phyloP scores from a whole-genome alignment of 2,329 filamentous ascomycete genomes.

The Fusarium nodosum region DNA sequence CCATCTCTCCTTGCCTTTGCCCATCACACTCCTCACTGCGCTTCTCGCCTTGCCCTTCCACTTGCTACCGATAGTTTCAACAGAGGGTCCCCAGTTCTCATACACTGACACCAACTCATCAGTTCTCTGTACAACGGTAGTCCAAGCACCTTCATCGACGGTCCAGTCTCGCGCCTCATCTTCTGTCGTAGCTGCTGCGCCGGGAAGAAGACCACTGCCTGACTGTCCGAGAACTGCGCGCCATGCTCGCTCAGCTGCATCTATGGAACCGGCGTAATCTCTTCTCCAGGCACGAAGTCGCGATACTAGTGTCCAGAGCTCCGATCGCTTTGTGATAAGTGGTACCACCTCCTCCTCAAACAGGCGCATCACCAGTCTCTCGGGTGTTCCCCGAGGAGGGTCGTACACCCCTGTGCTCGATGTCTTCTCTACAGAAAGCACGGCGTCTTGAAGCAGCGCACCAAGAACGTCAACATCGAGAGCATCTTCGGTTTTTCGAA shows the following conservation, averaged over 20 bases:
- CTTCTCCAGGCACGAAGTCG: constrained; percentile 80
- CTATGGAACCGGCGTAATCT: constrained; percentile 79
- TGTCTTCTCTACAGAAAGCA: constrained; percentile 61
- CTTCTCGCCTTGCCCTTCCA: constrained; percentile 93
- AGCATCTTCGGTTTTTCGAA: constrained; percentile 82
- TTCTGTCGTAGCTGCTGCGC: constrained; percentile 55
- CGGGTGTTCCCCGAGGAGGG: constrained; percentile 68
- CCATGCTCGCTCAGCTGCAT: constrained; percentile 92
- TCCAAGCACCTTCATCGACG: constrained; percentile 75
- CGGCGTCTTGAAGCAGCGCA: constrained; percentile 78
- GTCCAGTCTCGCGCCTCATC: constrained; percentile 55
- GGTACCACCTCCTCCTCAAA: constrained; percentile 82
- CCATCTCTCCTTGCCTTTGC: constrained; percentile 85
- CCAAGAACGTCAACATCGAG: constrained; percentile 81
- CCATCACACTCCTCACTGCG: constrained; percentile 85
- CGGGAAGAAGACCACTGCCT: constrained; percentile 60
- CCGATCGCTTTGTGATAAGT: constrained; percentile 82
- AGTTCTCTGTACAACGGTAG: constrained; percentile 80
- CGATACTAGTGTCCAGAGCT: constrained; percentile 82
- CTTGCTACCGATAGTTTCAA: constrained; percentile 77
- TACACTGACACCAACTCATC: constrained; percentile 85
- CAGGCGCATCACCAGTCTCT: constrained; percentile 76
- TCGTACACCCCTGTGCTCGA: constrained; percentile 52
- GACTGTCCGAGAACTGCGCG: constrained; percentile 73
- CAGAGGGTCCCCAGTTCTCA: constrained; percentile 79